Base-by-base conservation (phyloP, 768 basidiomycete species). In the Boletus reticuloceps region DNA sequence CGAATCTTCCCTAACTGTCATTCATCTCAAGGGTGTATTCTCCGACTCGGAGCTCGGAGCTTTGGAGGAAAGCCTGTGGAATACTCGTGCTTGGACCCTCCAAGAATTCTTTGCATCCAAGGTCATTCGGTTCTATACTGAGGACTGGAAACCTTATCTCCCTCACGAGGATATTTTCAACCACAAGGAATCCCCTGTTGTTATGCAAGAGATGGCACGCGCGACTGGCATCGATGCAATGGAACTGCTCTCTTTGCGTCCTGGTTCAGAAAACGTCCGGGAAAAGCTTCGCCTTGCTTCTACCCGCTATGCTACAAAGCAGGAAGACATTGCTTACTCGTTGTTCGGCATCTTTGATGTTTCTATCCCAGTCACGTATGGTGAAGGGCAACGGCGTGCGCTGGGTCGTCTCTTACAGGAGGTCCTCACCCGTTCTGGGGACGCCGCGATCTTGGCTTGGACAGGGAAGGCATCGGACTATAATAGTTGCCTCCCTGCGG, bases 321-420 rank as follows among this genome's bases (percentile, higher is more conserved):
- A 51, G 12, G 69, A 69, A 51, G 68, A 69, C 25, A 52, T 55
- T 1, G 64, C 67, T 12, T 69, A 69, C 53, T 69, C 63, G 1
- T 34, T 69, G 19, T 51, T 70, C 39, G 69, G 67, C 1, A 59
- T 69, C 25, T 63, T 69, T 31, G 54, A 64, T 16, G 57, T 62
- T 14, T 45, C 53, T 1, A 49, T 69, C 4, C 57, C 58, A 4
- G 44, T 62, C 29, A 49, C 37, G 6, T 69, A 69, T 27, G 69
- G 69, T 3, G 67, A 69, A 39, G 64, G 67, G 10, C 49, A 58
- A 37, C 38, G 48, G 13, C 53, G 56, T n/a, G 68, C 68, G 0
- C 58, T 69, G 19, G 56, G 60, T 7, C 59, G 69, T 19, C 59
- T 71, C 7, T 45, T 65, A 11, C 46, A 56, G 17, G 53, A 56